Conservation (phyloP, 768 basidiomycete species). For the Kondoa subrosea region DNA sequence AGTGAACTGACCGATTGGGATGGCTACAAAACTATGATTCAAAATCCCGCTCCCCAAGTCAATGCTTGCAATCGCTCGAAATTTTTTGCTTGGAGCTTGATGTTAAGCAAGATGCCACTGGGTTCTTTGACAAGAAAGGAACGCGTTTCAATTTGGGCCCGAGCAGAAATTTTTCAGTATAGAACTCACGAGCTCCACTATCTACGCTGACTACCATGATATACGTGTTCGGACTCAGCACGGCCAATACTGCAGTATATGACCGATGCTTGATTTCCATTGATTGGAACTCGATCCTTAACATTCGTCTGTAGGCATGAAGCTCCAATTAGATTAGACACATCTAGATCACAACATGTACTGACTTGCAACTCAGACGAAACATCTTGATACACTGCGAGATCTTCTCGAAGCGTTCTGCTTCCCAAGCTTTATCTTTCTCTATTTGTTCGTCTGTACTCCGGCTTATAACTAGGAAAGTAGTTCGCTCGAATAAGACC, state of each 20-base stretch:
- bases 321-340: neutral
- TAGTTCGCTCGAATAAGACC: slow-evolving; percentile 88
- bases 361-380: slow-evolving; percentile 71
- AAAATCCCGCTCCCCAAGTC: neutral
- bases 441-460: slow-evolving; percentile 18
- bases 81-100: neutral
- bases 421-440: slow-evolving; percentile 30
- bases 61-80: neutral
- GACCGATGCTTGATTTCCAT: slow-evolving; percentile 58
- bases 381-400: slow-evolving; percentile 84
- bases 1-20: too few relatives aligned
- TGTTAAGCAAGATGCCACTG: neutral
- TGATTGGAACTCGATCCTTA: slow-evolving; percentile 43
- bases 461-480: slow-evolving; percentile 77
- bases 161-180: too few relatives aligned
- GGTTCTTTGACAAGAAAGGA: neutral
- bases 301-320: neutral
- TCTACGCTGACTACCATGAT: neutral
- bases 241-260: neutral
- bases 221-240: neutral
- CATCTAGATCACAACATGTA: slow-evolving; percentile 6
- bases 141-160: too few relatives aligned
- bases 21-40: neutral
- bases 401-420: slow-evolving; percentile 38
- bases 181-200: neutral